Evolutionary conservation across 306 rosid genomes (phyloP).

Genomic region (Corylus americana): DNA sequence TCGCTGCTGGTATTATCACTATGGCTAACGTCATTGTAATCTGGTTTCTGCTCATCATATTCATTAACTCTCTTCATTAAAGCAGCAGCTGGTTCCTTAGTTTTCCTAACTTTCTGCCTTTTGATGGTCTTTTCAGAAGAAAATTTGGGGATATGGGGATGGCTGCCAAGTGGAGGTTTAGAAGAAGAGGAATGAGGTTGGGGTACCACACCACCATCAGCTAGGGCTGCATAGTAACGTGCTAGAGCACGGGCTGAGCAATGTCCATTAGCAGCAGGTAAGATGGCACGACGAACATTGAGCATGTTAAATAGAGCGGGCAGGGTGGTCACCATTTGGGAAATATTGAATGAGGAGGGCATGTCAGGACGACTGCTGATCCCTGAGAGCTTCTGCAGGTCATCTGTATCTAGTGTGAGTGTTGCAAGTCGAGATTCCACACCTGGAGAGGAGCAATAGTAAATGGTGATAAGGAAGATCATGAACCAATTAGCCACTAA

Average conservation of each 20-base stretch:
- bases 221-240: conserved; percentile 90
- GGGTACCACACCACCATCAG: conserved; percentile 77
- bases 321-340: conserved; percentile 44
- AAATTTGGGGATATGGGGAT: conserved; percentile 78
- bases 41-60: conserved; percentile 34
- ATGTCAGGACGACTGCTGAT: conserved; percentile 46
- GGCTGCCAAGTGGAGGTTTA: conserved; percentile 84
- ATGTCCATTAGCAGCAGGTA: conserved; percentile 96
- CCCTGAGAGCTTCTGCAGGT: conserved; percentile 51
- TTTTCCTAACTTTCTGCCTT: conserved; percentile 37
- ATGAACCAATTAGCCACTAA: neutral
- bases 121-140: conserved; percentile 37
- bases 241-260: conserved; percentile 96
- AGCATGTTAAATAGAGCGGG: conserved; percentile 71
- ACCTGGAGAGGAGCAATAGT: conserved; percentile 43
- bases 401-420: conserved; percentile 62
- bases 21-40: conserved; percentile 14
- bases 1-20: conserved; percentile 25
- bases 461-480: conserved; percentile 24
- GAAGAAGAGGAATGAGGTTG: conserved; percentile 72
- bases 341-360: conserved; percentile 70
- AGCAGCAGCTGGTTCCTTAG: conserved; percentile 33
- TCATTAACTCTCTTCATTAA: conserved; percentile 6
- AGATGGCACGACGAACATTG: conserved; percentile 76
- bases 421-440: conserved; percentile 96